phyloP scores from a whole-genome alignment of 2,329 filamentous ascomycete species.

The Aspergillus felis region DNA sequence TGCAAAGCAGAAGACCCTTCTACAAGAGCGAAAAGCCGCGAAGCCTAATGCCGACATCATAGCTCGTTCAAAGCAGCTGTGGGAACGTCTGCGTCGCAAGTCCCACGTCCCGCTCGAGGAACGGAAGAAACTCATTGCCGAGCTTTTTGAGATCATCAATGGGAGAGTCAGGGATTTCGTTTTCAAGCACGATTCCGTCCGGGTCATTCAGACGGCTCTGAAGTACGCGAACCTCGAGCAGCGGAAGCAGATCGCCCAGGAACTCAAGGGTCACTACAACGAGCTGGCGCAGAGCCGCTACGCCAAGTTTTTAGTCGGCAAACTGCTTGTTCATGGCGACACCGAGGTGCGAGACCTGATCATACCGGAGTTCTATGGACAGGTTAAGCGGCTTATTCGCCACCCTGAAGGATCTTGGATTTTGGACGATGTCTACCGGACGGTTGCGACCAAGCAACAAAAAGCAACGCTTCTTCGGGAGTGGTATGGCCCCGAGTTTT shows the following conservation, averaged over 20 bases:
- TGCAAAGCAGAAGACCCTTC: conserved; percentile 84
- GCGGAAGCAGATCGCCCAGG: conserved; percentile 77
- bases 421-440: conserved; percentile 91
- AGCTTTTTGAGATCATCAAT: conserved; percentile 87
- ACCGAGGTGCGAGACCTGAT: conserved; percentile 81
- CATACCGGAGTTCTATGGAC: conserved; percentile 90
- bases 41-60: conserved; percentile 92
- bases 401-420: conserved; percentile 98
- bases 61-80: conserved; percentile 87
- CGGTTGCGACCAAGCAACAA: conserved; percentile 78
- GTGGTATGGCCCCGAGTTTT: conserved; percentile 95
- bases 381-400: conserved; percentile 88
- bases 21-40: conserved; percentile 81
- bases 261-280: conserved; percentile 79
- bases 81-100: conserved; percentile 89
- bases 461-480: conserved; percentile 82
- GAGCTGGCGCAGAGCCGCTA: conserved; percentile 91
- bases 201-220: conserved; percentile 91
- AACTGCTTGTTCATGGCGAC: conserved; percentile 90
- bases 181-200: conserved; percentile 96
- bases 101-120: conserved; percentile 90
- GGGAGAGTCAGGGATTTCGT: conserved; percentile 92
- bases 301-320: conserved; percentile 95
- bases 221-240: conserved; percentile 89
- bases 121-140: conserved; percentile 77